phyloP scores from a whole-genome alignment of 2,329 filamentous ascomycete genomes.

The Stemphylium vesicarium region DNA sequence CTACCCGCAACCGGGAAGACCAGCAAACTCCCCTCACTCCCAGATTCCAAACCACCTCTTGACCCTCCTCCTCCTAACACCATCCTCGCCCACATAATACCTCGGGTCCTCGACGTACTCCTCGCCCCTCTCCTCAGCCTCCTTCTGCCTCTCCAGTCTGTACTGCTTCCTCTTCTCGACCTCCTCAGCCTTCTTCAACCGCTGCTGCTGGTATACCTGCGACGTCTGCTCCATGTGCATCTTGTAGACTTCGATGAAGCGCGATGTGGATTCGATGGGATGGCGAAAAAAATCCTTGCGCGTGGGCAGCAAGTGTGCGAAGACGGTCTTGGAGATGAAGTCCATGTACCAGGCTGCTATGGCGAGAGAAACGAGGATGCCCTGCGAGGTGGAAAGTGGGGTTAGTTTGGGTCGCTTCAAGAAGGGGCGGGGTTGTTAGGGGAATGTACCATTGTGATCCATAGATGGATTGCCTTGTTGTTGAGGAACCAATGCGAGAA shows the following conservation, averaged over 20 bases:
- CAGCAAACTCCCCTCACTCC: conserved; percentile 38
- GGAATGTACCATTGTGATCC: conserved; percentile 75
- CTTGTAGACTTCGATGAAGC: conserved; percentile 73
- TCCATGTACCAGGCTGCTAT: conserved; percentile 76
- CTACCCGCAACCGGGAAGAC: not conserved
- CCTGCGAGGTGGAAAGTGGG: conserved; percentile 48
- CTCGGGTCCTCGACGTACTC: conserved; percentile 47
- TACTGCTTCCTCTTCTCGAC: conserved; percentile 85
- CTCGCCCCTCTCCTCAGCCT: conserved; percentile 43
- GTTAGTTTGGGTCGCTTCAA: conserved; percentile 1
- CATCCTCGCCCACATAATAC: conserved; percentile 48
- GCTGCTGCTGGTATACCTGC: conserved; percentile 71
- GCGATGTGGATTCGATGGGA: conserved; percentile 70
- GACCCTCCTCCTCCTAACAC: conserved; percentile 59
- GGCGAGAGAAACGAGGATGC: conserved; percentile 73
- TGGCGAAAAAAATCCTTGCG: conserved; percentile 71
- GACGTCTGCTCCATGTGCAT: conserved; percentile 78
- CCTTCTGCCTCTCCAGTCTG: conserved; percentile 63
- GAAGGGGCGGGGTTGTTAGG: not conserved
- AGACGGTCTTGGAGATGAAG: conserved; percentile 80
- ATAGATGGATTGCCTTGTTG: conserved; percentile 76
- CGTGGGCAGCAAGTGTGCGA: conserved; percentile 76
- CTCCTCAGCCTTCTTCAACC: conserved; percentile 79
- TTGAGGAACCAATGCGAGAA: conserved; percentile 86
- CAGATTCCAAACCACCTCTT: conserved; percentile 90